Percentiles rank a stretch among this genome's conserved stretches.
Conservation (phyloP, 306 rosid species). For the Lagenaria siceraria region DNA sequence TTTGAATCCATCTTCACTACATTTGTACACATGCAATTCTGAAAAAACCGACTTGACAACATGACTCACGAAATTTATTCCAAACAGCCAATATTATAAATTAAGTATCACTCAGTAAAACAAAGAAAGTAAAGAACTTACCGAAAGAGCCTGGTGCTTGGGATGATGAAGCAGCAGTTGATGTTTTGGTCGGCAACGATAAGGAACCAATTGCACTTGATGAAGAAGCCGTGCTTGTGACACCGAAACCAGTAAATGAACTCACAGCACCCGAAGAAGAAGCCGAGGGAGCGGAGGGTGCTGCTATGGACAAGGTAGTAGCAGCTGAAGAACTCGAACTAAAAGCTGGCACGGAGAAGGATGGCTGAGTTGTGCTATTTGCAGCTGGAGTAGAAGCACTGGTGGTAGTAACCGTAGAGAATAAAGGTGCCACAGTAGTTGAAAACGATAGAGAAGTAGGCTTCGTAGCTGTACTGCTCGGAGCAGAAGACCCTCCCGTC, state of each 20-base stretch:
- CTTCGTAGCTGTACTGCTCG: slow-evolving; percentile 24
- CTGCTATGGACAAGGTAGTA: not conserved
- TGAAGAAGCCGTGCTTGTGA: slow-evolving; percentile 31
- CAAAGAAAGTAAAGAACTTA: slow-evolving; percentile 14
- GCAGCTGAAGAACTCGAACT: slow-evolving; percentile 21
- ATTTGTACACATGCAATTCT: not conserved
- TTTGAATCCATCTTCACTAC: not conserved
- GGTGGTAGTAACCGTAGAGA: slow-evolving; percentile 46
- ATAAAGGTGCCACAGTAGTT: slow-evolving; percentile 31
- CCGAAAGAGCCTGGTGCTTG: slow-evolving; percentile 44
- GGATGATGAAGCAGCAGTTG: slow-evolving; percentile 24
- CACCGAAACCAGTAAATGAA: slow-evolving; percentile 23
- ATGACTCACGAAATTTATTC: not conserved
- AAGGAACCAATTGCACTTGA: slow-evolving; percentile 33
- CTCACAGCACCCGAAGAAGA: slow-evolving; percentile 22
- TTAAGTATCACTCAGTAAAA: not conserved
- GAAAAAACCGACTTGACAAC: not conserved
- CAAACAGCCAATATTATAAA: not conserved
- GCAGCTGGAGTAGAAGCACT: slow-evolving; percentile 34
- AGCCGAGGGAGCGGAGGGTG: slow-evolving; percentile 21
- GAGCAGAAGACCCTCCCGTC: slow-evolving; percentile 8
- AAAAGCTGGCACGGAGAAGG: slow-evolving; percentile 36
- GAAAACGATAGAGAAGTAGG: slow-evolving; percentile 32
- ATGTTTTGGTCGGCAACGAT: slow-evolving; percentile 27
- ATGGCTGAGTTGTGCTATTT: slow-evolving; percentile 17